Conservation (phyloP, 441 rosid genomes). For the Pelargonium myrrhifolium region DNA sequence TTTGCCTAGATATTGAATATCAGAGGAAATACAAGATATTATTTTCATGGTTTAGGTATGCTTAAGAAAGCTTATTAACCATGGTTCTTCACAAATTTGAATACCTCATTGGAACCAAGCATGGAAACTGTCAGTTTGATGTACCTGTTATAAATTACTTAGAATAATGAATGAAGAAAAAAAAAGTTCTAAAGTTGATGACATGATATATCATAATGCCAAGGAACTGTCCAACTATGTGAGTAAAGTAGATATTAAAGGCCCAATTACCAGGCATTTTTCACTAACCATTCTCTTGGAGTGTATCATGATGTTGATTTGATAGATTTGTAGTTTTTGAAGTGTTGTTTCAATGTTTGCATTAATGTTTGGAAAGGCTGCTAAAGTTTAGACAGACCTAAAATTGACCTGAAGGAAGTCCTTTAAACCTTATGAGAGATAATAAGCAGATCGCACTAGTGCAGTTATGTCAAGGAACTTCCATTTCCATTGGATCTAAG, state of each 20-base stretch:
- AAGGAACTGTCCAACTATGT: not conserved
- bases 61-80: not conserved
- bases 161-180: not conserved
- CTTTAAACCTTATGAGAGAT: not conserved
- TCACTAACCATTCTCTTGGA: not conserved
- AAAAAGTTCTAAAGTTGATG: not conserved
- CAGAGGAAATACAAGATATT: not conserved
- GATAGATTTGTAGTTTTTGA: not conserved
- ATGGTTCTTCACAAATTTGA: slow-evolving; percentile 1
- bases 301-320: not conserved
- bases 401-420: not conserved
- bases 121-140: not conserved
- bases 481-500: not conserved
- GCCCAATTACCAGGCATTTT: not conserved
- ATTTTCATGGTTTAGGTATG: not conserved
- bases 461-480: not conserved
- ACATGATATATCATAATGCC: not conserved
- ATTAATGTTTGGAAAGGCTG: not conserved
- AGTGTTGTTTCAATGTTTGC: not conserved
- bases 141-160: not conserved
- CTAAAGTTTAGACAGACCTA: not conserved
- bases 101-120: not conserved
- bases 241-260: not conserved
- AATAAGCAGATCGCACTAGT: not conserved
- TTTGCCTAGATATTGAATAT: slow-evolving; percentile 5